Evolutionary conservation across 2,329 filamentous ascomycete genomes (phyloP).

Genomic region (Blastomyces percursus): DNA sequence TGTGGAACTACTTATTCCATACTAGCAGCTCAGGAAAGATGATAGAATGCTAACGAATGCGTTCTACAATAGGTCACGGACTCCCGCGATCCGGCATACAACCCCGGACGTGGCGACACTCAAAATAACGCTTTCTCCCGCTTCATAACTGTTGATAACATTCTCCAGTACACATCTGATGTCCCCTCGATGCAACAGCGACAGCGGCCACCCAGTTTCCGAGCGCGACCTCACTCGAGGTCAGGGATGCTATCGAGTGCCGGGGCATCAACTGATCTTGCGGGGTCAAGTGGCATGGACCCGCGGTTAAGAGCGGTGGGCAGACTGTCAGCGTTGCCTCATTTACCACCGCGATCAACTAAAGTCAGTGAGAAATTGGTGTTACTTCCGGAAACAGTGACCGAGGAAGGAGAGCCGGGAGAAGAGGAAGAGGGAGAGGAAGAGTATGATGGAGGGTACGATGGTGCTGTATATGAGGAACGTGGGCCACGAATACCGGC

Average conservation of each 20-base stretch:
- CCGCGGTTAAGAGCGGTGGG: conserved; percentile 29
- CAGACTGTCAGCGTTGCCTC: conserved; percentile 43
- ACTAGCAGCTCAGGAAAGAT: neutral
- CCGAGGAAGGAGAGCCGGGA: conserved; percentile 32
- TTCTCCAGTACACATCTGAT: conserved; percentile 85
- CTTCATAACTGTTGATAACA: conserved; percentile 83
- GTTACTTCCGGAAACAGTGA: conserved; percentile 68
- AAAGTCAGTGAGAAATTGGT: conserved; percentile 98
- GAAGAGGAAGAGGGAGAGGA: conserved; percentile 32
- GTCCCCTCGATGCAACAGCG: conserved; percentile 91
- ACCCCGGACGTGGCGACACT: conserved; percentile 15
- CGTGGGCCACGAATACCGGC: conserved; percentile 19
- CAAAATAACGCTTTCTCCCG: conserved; percentile 43
- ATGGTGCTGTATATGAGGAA: conserved; percentile 13
- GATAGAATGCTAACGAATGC: neutral
- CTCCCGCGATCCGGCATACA: conserved; percentile 30
- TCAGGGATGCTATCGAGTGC: neutral
- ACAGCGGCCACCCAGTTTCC: conserved; percentile 43
- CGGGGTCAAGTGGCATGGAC: conserved; percentile 8
- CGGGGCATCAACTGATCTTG: neutral
- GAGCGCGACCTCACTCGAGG: conserved; percentile 33
- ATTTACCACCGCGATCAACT: conserved; percentile 73
- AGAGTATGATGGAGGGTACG: conserved; percentile 17
- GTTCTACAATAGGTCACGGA: conserved; percentile 31
- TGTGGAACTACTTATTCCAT: neutral